These are phyloP conservation scores for Daldinia grandis DNA, from an alignment of 495 filamentous ascomycete genomes.

Conservation along the genomic window DNA sequence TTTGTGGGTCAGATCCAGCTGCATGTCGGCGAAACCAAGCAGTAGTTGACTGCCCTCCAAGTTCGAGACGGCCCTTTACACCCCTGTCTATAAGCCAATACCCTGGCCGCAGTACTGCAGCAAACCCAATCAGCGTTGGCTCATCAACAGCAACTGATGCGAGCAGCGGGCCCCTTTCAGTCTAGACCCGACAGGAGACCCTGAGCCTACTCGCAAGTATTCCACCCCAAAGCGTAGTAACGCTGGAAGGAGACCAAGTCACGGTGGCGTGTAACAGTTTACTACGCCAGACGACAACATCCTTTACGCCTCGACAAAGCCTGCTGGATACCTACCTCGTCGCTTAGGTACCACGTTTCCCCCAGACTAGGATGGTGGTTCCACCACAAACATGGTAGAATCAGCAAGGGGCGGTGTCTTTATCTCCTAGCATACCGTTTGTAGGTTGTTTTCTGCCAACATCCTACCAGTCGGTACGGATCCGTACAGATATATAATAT, in stretches of 20 bases:
- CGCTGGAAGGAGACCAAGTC: not conserved
- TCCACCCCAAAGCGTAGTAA: constrained; percentile 29
- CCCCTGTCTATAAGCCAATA: constrained; percentile 42
- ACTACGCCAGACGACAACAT: constrained; percentile 21
- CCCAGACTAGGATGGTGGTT: constrained; percentile 21
- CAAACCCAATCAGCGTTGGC: constrained; percentile 40
- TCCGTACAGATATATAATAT: constrained; percentile 37
- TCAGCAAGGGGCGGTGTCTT: constrained; percentile 27
- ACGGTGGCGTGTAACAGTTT: constrained; percentile 35
- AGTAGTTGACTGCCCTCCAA: constrained; percentile 37
- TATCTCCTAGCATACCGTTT: constrained; percentile 24
- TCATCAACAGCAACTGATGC: constrained; percentile 36
- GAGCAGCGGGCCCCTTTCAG: constrained; percentile 35
- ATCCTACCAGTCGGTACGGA: constrained; percentile 28
- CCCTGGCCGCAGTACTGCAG: constrained; percentile 35
- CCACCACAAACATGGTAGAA: constrained; percentile 24
- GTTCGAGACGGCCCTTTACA: constrained; percentile 46
- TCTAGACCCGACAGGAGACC: constrained; percentile 43
- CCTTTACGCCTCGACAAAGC: constrained; percentile 12
- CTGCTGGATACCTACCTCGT: constrained; percentile 8
- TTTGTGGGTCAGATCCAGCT: constrained; percentile 36
- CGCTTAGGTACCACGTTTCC: constrained; percentile 37
- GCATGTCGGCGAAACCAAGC: constrained; percentile 44
- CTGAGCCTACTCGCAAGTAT: constrained; percentile 32
- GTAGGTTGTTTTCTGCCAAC: constrained; percentile 31